Conservation (phyloP, 139 green algal species). For the Zygnema cylindricum region DNA sequence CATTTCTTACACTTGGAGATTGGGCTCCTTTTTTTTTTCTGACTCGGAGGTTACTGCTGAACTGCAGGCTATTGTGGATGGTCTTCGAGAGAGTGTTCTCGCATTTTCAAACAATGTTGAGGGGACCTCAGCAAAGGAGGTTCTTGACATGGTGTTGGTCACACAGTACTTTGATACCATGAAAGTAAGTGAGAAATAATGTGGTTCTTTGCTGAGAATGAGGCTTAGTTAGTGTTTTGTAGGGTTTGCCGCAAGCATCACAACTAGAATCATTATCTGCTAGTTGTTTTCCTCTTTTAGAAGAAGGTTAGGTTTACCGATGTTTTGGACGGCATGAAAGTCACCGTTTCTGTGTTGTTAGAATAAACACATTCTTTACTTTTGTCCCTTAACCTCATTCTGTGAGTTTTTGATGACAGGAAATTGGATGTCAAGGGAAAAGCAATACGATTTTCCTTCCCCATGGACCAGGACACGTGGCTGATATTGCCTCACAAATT, state of each 20-base stretch:
- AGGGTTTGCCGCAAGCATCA: too few relatives aligned
- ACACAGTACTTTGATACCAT: too few relatives aligned
- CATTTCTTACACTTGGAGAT: not conserved
- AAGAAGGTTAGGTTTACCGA: too few relatives aligned
- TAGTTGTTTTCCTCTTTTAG: too few relatives aligned
- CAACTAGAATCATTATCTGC: too few relatives aligned
- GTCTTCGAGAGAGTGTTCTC: slow-evolving; percentile 85
- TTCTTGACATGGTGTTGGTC: too few relatives aligned
- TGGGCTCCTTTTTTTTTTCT: not conserved
- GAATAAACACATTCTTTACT: slow-evolving; percentile 82
- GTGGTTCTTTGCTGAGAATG: too few relatives aligned
- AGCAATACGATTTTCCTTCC: slow-evolving; percentile 82
- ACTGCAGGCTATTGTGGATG: slow-evolving; percentile 85
- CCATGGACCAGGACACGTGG: slow-evolving; percentile 72
- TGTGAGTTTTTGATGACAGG: slow-evolving; percentile 86
- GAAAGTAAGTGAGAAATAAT: too few relatives aligned
- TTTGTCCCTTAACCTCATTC: slow-evolving; percentile 90
- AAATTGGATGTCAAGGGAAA: slow-evolving; percentile 47
- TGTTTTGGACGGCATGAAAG: too few relatives aligned
- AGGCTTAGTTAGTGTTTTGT: too few relatives aligned
- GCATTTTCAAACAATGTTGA: slow-evolving; percentile 73
- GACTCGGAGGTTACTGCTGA: not conserved
- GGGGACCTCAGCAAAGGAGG: slow-evolving; percentile 54
- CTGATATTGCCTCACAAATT: slow-evolving; percentile 76
- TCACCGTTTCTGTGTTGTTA: too few relatives aligned